Conservation (phyloP, 2,329 filamentous ascomycete species). For the Paramyrothecium roridum region DNA sequence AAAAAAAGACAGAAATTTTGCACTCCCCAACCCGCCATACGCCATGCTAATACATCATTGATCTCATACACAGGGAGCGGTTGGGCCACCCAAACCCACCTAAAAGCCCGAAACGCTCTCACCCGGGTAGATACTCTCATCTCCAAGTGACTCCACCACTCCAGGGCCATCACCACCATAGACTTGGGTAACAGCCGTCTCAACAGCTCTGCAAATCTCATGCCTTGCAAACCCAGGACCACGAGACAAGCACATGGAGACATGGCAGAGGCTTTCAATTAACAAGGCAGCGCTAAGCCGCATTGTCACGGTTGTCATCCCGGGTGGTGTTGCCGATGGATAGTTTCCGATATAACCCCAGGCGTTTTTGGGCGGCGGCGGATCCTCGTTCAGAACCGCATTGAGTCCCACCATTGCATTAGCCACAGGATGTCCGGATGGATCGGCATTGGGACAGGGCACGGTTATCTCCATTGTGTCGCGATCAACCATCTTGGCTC, state of each 20-base stretch:
- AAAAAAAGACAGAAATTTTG: not conserved
- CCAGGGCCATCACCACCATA: not conserved
- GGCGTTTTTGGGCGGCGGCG: not conserved
- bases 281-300: slow-evolving; percentile 12
- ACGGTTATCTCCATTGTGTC: not conserved
- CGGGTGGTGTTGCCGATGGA: not conserved
- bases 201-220: slow-evolving; percentile 19
- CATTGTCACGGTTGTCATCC: slow-evolving; percentile 8
- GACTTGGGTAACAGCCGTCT: slow-evolving; percentile 13
- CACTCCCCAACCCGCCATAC: not conserved
- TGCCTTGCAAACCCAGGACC: slow-evolving; percentile 19
- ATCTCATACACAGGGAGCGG: not conserved
- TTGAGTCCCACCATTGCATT: not conserved
- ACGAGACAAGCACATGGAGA: slow-evolving; percentile 16
- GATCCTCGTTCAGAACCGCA: not conserved
- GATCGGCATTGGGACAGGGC: not conserved
- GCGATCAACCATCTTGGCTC: not conserved
- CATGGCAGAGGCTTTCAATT: slow-evolving; percentile 12
- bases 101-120: too few relatives aligned
- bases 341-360: not conserved
- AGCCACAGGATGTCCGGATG: not conserved
- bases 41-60: not conserved
- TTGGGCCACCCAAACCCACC: too few relatives aligned
- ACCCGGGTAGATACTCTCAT: too few relatives aligned
- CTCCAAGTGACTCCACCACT: not conserved